These are phyloP conservation scores for Tetramitus jugosus DNA, from an alignment of 208 protist genomes.

Conservation along the genomic window DNA sequence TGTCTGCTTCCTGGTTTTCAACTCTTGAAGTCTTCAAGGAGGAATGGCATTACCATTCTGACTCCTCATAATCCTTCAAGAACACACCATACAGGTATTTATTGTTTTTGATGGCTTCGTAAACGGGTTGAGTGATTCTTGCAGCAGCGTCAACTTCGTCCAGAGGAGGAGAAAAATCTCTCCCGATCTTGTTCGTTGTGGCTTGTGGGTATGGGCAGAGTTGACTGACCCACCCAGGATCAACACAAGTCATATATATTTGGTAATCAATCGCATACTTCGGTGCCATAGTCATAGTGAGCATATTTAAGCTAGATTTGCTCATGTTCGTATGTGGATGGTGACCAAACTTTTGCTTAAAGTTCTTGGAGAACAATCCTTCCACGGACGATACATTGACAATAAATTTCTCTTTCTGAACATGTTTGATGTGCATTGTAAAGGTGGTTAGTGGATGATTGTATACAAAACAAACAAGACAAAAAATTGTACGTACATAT, in stretches of 20 bases:
- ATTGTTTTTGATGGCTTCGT: too few species aligned
- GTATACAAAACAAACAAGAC: too few species aligned
- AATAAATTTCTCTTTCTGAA: slow-evolving; percentile 83
- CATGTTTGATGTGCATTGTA: too few species aligned
- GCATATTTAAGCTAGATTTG: slow-evolving; percentile 74
- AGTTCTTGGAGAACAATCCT: slow-evolving; percentile 69
- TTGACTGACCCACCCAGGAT: slow-evolving; percentile 71
- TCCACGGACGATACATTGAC: slow-evolving; percentile 96
- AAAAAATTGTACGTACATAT: too few species aligned
- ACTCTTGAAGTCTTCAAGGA: too few species aligned
- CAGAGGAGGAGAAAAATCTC: slow-evolving; percentile 48
- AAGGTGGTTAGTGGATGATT: too few species aligned
- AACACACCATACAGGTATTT: too few species aligned
- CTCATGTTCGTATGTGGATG: slow-evolving; percentile 78
- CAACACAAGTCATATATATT: slow-evolving; percentile 67
- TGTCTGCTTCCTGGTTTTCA: too few species aligned
- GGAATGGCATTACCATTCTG: too few species aligned
- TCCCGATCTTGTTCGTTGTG: too few species aligned
- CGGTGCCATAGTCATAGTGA: slow-evolving; percentile 52
- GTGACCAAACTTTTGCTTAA: neutral
- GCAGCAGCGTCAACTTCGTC: slow-evolving; percentile 65
- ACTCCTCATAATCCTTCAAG: too few species aligned
- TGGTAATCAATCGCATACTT: slow-evolving; percentile 36
- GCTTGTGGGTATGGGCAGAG: slow-evolving; percentile 38
- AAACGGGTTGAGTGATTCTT: slow-evolving; percentile 55